These are phyloP conservation scores for Phenoliferia sp. DNA, from an alignment of 1,284 basidiomycete genomes.

Conservation along the genomic window DNA sequence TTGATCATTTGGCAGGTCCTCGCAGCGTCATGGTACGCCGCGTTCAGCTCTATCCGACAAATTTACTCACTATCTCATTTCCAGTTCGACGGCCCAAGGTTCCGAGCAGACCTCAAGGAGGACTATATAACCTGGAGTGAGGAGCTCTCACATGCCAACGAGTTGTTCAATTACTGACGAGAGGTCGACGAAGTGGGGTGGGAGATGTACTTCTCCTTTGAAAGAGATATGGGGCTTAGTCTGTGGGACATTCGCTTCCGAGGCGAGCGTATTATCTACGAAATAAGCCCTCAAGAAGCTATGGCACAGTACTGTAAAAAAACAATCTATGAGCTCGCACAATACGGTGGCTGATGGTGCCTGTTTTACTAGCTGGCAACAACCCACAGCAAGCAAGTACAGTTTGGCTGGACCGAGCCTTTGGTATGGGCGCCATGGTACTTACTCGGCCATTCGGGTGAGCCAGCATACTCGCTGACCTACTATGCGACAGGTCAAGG, in stretches of 20 bases:
- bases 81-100: background rate
- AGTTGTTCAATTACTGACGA: background rate
- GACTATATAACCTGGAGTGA: background rate
- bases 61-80: background rate
- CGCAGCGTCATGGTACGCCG: background rate
- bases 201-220: background rate
- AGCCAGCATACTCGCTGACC: background rate
- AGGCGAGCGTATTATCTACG: constrained; percentile 1
- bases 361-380: background rate
- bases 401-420: background rate
- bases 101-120: background rate
- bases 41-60: background rate
- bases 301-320: background rate
- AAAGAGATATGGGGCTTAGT: background rate
- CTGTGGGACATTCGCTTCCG: background rate
- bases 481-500: background rate
- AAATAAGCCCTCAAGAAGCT: background rate
- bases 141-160: too few species aligned
- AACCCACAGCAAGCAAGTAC: background rate
- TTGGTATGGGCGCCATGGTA: background rate
- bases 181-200: background rate
- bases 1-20: background rate
- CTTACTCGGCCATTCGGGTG: background rate
- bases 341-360: background rate
- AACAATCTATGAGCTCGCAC: background rate